phyloP scores from a whole-genome alignment of 2,329 filamentous ascomycete species.

The Epichloe aotearoae region DNA sequence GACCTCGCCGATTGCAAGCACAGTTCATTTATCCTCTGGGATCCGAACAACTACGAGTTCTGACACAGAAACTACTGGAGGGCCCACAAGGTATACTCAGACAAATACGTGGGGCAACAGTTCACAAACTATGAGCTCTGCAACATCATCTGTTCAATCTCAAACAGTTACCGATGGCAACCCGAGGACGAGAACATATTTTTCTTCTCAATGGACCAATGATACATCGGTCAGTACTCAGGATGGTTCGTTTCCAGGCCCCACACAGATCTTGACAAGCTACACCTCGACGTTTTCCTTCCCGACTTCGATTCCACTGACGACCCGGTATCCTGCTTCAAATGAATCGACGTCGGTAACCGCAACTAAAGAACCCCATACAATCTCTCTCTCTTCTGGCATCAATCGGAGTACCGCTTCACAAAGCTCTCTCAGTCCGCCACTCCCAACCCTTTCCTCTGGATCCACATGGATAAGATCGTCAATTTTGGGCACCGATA shows the following conservation, averaged over 20 bases:
- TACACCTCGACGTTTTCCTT: background rate
- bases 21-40: background rate
- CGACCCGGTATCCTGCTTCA: background rate
- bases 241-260: background rate
- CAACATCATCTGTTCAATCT: background rate
- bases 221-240: background rate
- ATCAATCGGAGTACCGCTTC: background rate
- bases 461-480: background rate
- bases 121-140: background rate
- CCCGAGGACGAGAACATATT: conserved; percentile 3
- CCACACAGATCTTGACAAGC: background rate
- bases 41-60: background rate
- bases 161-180: background rate
- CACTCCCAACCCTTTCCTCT: background rate
- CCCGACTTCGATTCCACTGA: background rate
- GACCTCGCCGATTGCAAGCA: background rate
- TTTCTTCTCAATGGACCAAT: conserved; percentile 3
- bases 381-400: background rate
- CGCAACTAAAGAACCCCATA: background rate
- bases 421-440: background rate
- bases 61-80: background rate
- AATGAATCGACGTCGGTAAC: background rate
- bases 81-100: background rate
- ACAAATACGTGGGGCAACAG: background rate
- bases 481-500: conserved; percentile 2